A percentile compares a stretch with the other conserved stretches of the same genome.
Conservation (phyloP, 805 yeast genomes). For the Myxozyma kluyveri region DNA sequence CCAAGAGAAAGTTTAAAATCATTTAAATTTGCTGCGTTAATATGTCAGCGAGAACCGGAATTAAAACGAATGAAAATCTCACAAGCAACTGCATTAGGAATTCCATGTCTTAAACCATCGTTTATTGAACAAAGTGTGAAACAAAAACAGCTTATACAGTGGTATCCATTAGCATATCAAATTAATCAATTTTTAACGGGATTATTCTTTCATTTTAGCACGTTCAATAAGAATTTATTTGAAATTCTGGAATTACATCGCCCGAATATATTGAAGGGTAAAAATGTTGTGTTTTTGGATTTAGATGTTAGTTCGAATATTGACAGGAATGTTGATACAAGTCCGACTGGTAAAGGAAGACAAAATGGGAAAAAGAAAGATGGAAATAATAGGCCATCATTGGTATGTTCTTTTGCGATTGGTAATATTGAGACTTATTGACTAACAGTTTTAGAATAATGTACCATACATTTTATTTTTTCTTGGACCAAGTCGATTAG, state of each 20-base stretch:
- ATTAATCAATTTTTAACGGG: slow-evolving; percentile 3
- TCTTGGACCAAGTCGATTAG: slow-evolving; percentile 15
- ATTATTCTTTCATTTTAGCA: background rate
- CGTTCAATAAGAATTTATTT: slow-evolving; percentile 10
- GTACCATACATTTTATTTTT: slow-evolving; percentile 12
- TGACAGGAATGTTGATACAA: background rate
- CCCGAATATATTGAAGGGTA: slow-evolving; percentile 7
- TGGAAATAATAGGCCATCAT: background rate
- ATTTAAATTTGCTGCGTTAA: slow-evolving; percentile 19
- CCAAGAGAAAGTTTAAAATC: slow-evolving; percentile 2
- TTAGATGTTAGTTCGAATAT: too few species aligned
- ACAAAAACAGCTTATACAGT: slow-evolving; percentile 9
- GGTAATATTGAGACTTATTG: background rate
- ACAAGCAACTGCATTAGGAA: slow-evolving; percentile 30
- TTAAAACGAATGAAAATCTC: slow-evolving; percentile 20
- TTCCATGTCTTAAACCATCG: slow-evolving; percentile 27
- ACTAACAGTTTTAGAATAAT: background rate
- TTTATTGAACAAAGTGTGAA: slow-evolving; percentile 14
- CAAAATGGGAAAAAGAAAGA: background rate
- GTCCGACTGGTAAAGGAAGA: background rate
- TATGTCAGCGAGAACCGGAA: slow-evolving; percentile 9
- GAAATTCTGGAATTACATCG: slow-evolving; percentile 7
- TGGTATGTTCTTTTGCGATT: background rate
- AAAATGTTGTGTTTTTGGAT: slow-evolving; percentile 13
- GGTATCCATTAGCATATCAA: slow-evolving; percentile 17